Evolutionary conservation across 306 rosid genomes (phyloP), one percentile per base, ranked within the genome.

Genomic region (Glycine soja): DNA sequence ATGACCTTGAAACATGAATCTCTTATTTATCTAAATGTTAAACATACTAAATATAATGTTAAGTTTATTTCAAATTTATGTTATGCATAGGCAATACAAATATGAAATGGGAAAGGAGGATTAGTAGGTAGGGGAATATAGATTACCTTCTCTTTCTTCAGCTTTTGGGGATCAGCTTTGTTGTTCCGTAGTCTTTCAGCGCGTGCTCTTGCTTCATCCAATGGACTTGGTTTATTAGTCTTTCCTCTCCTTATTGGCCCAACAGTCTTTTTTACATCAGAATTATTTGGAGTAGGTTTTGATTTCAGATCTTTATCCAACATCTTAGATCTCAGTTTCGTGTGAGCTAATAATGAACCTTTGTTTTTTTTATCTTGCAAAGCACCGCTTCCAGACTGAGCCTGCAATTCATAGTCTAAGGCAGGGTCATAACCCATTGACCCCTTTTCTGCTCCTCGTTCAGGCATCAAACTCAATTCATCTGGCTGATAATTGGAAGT

Each of bases 201-300:
- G 8, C 99, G 97, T 70, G 90, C 94, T 38, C 94, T 88, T 4
- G 97, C 99, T 88, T 95, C 99, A 53, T 95, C 97, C 89, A 95
- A 83, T 54, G 95, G 97, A 95, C 99, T 95, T 76, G 72, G 78
- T 84, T 92, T 95, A 68, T 88, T 88, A 56, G 92, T 84, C 62
- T 86, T 91, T 74, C 87, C 97, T 86, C 88, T 89, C 86, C 95
- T 91, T 78, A 95, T 89, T 80, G 97, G 97, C 24, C 99, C 97
- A 63, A 85, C 89, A 69, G 82, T 84, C 86, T 89, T 92, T 80
- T 75, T 91, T 66, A 56, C 86, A 75, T 89, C 90, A 34, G 82
- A 88, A 88, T 74, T 46, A 82, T 89, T 90, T 36, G 86, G 83
- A 53, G 81, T 79, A 32, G 79, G 45, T 80, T 89, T 95, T 36